A percentile compares a stretch with the other conserved stretches of the same genome.
Conservation (phyloP, 108 stramenopile species). For the Pelagomonas calceolata region DNA sequence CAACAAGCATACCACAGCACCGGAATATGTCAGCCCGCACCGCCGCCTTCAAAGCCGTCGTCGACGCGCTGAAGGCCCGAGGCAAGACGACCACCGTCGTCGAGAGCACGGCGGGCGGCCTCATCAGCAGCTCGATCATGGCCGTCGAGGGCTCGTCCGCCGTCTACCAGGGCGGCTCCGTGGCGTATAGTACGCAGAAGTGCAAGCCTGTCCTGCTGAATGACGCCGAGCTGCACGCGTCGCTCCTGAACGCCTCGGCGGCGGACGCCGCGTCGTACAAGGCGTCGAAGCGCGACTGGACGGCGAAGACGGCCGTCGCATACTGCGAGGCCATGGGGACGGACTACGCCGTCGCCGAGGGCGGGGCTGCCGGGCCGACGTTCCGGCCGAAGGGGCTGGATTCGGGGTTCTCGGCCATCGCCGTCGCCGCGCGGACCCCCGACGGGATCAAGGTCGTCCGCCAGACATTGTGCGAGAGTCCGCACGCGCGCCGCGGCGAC, state of each 20-base stretch:
- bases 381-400: conserved; percentile 54
- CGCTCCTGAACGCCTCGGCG: conserved; percentile 13
- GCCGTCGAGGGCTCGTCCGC: conserved; percentile 50
- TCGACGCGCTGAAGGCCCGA: conserved; percentile 37
- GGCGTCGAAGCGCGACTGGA: conserved; percentile 54
- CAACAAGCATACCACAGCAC: too few relatives aligned
- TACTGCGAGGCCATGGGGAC: conserved; percentile 47
- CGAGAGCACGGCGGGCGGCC: conserved; percentile 60
- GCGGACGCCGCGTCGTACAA: conserved; percentile 43
- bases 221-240: neutral
- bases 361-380: conserved; percentile 66
- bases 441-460: conserved; percentile 33
- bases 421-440: conserved; percentile 41
- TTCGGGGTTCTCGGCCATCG: conserved; percentile 56
- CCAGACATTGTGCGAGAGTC: conserved; percentile 4
- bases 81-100: conserved; percentile 54
- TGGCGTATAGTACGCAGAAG: conserved; percentile 54
- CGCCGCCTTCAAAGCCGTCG: conserved; percentile 23
- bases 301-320: conserved; percentile 40
- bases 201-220: conserved; percentile 33
- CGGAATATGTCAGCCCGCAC: too few relatives aligned
- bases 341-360: conserved; percentile 60
- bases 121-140: conserved; percentile 57
- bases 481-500: conserved; percentile 43
- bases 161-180: conserved; percentile 55